These are phyloP conservation scores for Sambucus nigra DNA, from an alignment of 129 eudicot species.

Conservation along the genomic window DNA sequence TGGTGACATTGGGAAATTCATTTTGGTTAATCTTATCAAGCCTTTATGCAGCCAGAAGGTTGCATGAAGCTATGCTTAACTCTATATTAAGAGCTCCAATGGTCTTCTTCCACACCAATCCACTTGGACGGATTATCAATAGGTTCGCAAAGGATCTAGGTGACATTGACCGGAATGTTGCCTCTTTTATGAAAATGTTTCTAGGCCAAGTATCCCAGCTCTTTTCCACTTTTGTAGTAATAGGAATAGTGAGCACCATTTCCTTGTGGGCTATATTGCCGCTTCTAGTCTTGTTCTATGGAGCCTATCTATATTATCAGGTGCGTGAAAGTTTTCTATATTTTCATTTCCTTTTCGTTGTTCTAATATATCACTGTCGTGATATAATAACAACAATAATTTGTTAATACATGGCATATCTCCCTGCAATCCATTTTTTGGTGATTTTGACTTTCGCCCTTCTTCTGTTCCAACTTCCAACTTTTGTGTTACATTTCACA, in stretches of 20 bases:
- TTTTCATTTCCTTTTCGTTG: background rate
- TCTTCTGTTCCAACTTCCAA: no score
- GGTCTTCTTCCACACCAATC: constrained; percentile 97
- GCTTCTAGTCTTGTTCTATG: constrained; percentile 73
- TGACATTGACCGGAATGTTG: constrained; percentile 90
- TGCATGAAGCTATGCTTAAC: constrained; percentile 77
- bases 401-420: background rate
- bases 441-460: no score
- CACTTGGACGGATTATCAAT: constrained; percentile 84
- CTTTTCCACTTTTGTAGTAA: constrained; percentile 76
- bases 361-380: background rate
- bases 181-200: constrained; percentile 56
- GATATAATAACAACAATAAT: no score
- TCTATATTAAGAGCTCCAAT: constrained; percentile 86
- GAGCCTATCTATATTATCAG: constrained; percentile 95
- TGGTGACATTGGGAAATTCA: constrained; percentile 75
- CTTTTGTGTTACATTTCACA: no score
- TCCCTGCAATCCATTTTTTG: no score
- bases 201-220: constrained; percentile 74
- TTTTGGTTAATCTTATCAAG: constrained; percentile 88
- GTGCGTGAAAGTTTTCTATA: constrained; percentile 14
- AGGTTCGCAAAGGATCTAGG: constrained; percentile 89
- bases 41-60: constrained; percentile 70
- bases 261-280: constrained; percentile 98
- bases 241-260: constrained; percentile 80